These are phyloP conservation scores for Paramecium caudatum DNA, from an alignment of 73 alveolate genomes.

Conservation along the genomic window DNA sequence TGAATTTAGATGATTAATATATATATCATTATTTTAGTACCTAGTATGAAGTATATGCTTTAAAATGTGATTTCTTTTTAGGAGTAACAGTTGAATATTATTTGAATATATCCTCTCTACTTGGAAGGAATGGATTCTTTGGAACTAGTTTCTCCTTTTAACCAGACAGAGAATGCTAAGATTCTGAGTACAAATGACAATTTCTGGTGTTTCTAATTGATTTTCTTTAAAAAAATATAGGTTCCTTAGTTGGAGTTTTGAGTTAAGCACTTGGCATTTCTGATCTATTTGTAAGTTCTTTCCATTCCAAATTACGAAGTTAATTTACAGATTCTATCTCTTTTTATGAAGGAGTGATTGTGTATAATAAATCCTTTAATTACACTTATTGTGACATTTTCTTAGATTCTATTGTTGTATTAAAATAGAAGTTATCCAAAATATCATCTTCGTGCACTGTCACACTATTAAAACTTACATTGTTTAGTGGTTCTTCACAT, in stretches of 20 bases:
- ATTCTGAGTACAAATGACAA: too few relatives aligned
- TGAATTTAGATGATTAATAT: background rate
- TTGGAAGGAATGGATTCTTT: background rate
- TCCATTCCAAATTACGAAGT: constrained; percentile 48
- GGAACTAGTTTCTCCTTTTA: background rate
- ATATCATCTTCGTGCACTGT: constrained; percentile 66
- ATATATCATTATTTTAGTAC: background rate
- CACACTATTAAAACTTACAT: constrained; percentile 31
- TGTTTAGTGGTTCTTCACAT: background rate
- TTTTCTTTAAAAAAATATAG: too few relatives aligned
- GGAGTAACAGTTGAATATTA: background rate
- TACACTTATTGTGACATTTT: background rate
- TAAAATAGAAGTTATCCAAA: background rate
- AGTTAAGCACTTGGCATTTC: background rate
- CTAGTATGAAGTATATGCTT: background rate
- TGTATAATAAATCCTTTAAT: background rate
- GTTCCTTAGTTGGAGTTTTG: too few relatives aligned
- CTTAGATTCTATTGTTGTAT: background rate
- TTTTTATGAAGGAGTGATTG: background rate
- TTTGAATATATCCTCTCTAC: background rate
- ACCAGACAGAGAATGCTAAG: background rate
- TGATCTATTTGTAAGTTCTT: constrained; percentile 45
- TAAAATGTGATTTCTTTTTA: background rate
- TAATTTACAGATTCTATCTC: constrained; percentile 49
- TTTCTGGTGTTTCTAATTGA: too few relatives aligned